phyloP scores from a whole-genome alignment of 2,329 filamentous ascomycete genomes.

The Paecilomyces dactylethromorphus region DNA sequence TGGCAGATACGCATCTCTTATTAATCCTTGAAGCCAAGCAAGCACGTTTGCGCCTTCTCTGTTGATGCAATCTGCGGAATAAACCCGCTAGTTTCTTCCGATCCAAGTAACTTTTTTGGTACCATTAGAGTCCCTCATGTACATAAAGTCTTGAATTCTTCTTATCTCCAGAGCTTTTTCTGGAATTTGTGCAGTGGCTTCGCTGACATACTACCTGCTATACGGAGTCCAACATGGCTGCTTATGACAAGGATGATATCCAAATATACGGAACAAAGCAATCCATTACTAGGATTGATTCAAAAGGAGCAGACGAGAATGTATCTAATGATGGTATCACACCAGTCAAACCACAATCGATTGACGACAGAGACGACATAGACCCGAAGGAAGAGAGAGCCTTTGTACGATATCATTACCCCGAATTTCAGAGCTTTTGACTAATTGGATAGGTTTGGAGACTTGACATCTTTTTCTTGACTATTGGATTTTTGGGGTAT shows the following conservation, averaged over 20 bases:
- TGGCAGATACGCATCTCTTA: background rate
- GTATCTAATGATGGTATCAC: background rate
- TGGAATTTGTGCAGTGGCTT: background rate
- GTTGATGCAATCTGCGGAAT: background rate
- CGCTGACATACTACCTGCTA: background rate
- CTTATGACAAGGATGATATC: background rate
- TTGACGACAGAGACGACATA: background rate
- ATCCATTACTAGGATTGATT: background rate
- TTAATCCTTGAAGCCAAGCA: background rate
- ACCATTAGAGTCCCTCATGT: background rate
- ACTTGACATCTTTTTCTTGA: background rate
- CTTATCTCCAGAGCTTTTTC: background rate
- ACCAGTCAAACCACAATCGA: background rate
- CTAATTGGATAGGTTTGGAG: background rate
- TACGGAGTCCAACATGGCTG: background rate
- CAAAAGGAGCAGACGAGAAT: background rate
- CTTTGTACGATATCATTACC: background rate
- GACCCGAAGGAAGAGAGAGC: background rate
- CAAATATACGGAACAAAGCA: background rate
- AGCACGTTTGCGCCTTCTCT: background rate
- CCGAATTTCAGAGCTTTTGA: background rate
- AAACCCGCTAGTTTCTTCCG: background rate
- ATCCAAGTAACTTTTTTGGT: background rate
- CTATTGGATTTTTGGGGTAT: background rate
- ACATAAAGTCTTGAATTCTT: background rate